phyloP scores from a whole-genome alignment of 345 rosid species.

The Fremontodendron californicum region DNA sequence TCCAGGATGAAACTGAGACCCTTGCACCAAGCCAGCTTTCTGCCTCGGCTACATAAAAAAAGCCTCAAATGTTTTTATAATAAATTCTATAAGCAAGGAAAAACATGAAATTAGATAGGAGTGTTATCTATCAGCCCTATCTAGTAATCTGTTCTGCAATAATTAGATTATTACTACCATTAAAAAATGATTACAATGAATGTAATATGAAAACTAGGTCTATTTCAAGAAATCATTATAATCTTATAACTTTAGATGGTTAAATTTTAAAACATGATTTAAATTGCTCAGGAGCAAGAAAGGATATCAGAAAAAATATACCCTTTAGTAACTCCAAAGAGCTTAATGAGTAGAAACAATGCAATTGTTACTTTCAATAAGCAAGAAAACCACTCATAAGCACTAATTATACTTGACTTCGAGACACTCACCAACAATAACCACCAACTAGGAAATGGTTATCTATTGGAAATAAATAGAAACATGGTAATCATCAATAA shows the following conservation, averaged over 20 bases:
- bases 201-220: background rate
- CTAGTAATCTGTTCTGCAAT: background rate
- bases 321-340: background rate
- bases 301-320: background rate
- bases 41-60: conserved; percentile 83
- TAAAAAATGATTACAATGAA: background rate
- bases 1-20: conserved; percentile 73
- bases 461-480: background rate
- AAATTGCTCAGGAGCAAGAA: background rate
- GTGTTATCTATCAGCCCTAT: background rate
- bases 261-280: background rate
- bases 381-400: background rate
- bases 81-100: background rate
- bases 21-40: conserved; percentile 68
- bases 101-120: background rate
- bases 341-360: background rate
- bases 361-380: background rate
- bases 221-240: background rate
- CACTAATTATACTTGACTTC: background rate
- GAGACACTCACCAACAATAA: background rate
- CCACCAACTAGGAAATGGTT: background rate
- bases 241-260: background rate
- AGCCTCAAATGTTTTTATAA: conserved; percentile 27
- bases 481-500: background rate
- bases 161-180: background rate